Conservation (phyloP, 1,284 basidiomycete genomes). For the Tilletiopsis washingtonensis region DNA sequence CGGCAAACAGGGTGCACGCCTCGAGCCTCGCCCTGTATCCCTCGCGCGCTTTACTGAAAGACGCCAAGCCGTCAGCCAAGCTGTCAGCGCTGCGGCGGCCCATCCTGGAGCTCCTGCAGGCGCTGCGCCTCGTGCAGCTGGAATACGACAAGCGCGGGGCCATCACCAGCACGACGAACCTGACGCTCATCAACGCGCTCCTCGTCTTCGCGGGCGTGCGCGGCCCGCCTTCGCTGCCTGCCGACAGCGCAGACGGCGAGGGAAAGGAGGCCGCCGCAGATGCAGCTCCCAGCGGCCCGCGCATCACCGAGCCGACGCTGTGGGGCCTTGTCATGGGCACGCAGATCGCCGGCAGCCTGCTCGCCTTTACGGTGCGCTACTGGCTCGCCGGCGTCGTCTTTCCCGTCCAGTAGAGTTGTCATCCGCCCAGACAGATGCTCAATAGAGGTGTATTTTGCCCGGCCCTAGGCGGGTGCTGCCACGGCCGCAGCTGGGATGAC, state of each 20-base stretch:
- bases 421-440: too few species aligned
- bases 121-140: slow-evolving; percentile 16
- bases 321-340: slow-evolving; percentile 33
- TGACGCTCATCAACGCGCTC: slow-evolving; percentile 42
- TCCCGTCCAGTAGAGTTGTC: too few species aligned
- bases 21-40: too few species aligned
- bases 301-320: slow-evolving; percentile 22
- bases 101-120: slow-evolving; percentile 13
- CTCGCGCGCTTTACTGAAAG: too few species aligned
- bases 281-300: slow-evolving; percentile 1
- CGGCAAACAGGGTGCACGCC: too few species aligned
- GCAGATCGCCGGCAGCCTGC: slow-evolving; percentile 24
- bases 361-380: slow-evolving; percentile 41
- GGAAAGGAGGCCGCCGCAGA: not conserved
- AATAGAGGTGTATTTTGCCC: too few species aligned
- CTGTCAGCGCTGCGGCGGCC: not conserved
- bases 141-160: slow-evolving; percentile 9
- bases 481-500: too few species aligned
- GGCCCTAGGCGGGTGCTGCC: too few species aligned
- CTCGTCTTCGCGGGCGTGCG: slow-evolving; percentile 32
- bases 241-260: slow-evolving; percentile 2
- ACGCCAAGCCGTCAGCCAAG: too few species aligned
- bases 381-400: slow-evolving; percentile 37
- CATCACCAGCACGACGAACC: slow-evolving; percentile 20
- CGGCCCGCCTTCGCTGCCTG: too few species aligned